Evolutionary conservation across 1,284 basidiomycete genomes (phyloP), one percentile per base, ranked within the genome.

Genomic region (Irpex sp.): DNA sequence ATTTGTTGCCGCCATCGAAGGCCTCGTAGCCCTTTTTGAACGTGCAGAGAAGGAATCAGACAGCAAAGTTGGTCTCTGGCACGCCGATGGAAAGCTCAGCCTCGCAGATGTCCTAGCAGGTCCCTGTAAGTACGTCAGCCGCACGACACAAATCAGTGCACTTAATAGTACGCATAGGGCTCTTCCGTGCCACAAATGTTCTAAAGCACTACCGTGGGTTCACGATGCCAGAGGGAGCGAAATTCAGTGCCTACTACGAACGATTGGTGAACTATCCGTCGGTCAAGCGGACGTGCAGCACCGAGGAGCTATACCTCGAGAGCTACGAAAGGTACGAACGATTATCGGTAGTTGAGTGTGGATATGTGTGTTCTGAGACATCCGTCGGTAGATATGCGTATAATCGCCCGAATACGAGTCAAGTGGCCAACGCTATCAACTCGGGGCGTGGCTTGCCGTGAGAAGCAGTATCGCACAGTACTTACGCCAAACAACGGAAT

Each of bases 401-500:
- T 70, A 90, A 91, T 69, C 79, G 88, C 33, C 87, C 89, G 1
- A 87, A 90, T 70, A 89, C 88, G 1, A 89, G 86, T 66, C 83
- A 87, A 68, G 87, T 91, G 15, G 88, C 87, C 5, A 85, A 85
- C 65, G 88, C 88, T 1, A 89, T 90, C 67, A 90, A 90, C 64
- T 72, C 81, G 6, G 89, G 89, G 15, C 77, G 75, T 60, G 78
- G 75, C 0, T 74, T 90, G 19, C 89, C 89, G 61, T 90, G 77
- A 84, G 31, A 7, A 33, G 31, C 31, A 6, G 31, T 33, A 33
- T 26, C 26, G 26, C 3, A 26, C 26, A 4, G 31, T 33, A 33
- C 31, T 33, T 33, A 33, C 6, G 3, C 31, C 3, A 33, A 33
- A 33, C 31, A 7, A 33, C 31, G 31, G 3, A 33, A 33, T 3